These are phyloP conservation scores for Triangularia setosa DNA, from an alignment of 2,329 filamentous ascomycete species.

Conservation along the genomic window DNA sequence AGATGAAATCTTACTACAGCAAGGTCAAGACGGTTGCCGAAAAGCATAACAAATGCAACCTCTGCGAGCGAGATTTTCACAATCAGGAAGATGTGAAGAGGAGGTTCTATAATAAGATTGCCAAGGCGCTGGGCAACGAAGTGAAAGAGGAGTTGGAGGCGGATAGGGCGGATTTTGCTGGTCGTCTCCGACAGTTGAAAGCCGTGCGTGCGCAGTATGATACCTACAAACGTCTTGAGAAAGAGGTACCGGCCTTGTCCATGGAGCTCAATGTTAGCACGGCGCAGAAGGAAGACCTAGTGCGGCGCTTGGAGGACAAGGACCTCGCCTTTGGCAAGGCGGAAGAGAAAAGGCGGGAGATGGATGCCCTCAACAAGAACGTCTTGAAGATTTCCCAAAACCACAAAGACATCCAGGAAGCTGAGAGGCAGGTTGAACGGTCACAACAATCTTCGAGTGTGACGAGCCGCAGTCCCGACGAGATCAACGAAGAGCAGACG, in stretches of 20 bases:
- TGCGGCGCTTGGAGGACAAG: constrained; percentile 61
- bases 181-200: constrained; percentile 56
- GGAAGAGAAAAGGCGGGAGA: constrained; percentile 47
- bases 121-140: constrained; percentile 58
- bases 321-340: constrained; percentile 64
- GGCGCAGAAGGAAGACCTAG: constrained; percentile 55
- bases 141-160: constrained; percentile 53
- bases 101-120: constrained; percentile 64
- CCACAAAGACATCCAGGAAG: constrained; percentile 64
- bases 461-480: constrained; percentile 67
- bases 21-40: constrained; percentile 64
- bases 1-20: constrained; percentile 67
- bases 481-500: constrained; percentile 75
- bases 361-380: constrained; percentile 72
- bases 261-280: constrained; percentile 54
- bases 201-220: constrained; percentile 67
- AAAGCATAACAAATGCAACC: constrained; percentile 67
- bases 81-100: constrained; percentile 56
- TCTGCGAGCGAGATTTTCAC: constrained; percentile 70
- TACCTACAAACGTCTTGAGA: constrained; percentile 64
- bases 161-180: constrained; percentile 56
- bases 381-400: constrained; percentile 72
- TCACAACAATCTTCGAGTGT: constrained; percentile 66
- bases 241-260: constrained; percentile 67
- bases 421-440: constrained; percentile 69